A percentile compares a stretch with the other conserved stretches of the same genome.
These are phyloP conservation scores for Aspergillus bridgeri DNA, from an alignment of 495 filamentous ascomycete genomes.

Conservation along the genomic window DNA sequence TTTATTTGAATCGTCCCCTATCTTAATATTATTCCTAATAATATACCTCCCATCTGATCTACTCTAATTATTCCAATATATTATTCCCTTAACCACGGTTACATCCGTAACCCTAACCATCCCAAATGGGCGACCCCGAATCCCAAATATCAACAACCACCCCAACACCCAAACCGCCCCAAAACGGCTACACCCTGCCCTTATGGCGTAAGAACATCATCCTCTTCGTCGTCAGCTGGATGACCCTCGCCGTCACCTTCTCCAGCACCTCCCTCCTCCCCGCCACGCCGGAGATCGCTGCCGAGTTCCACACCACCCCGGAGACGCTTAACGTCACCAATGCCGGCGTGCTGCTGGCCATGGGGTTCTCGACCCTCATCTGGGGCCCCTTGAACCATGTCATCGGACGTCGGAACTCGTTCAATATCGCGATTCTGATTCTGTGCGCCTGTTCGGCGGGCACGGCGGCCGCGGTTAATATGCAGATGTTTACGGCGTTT, in stretches of 20 bases:
- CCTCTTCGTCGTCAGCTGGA: constrained; percentile 42
- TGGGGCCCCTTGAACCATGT: constrained; percentile 49
- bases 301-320: constrained; percentile 34
- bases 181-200: constrained; percentile 27
- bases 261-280: constrained; percentile 41
- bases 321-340: constrained; percentile 44
- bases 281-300: constrained; percentile 40
- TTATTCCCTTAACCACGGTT: not conserved
- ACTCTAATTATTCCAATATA: too few species aligned
- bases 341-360: constrained; percentile 52
- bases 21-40: too few species aligned
- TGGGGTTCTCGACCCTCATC: constrained; percentile 53
- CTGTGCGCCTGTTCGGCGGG: constrained; percentile 36
- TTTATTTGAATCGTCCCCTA: too few species aligned
- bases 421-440: constrained; percentile 37
- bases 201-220: constrained; percentile 43
- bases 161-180: constrained; percentile 1
- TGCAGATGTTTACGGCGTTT: constrained; percentile 41
- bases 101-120: not conserved
- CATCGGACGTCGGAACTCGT: constrained; percentile 33
- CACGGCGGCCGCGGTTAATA: constrained; percentile 29
- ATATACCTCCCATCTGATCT: too few species aligned
- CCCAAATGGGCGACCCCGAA: constrained; percentile 11
- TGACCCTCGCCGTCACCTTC: constrained; percentile 43
- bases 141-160: constrained; percentile 7